These are phyloP conservation scores for Candida nemodendra DNA, from an alignment of 805 yeast species.

Conservation along the genomic window DNA sequence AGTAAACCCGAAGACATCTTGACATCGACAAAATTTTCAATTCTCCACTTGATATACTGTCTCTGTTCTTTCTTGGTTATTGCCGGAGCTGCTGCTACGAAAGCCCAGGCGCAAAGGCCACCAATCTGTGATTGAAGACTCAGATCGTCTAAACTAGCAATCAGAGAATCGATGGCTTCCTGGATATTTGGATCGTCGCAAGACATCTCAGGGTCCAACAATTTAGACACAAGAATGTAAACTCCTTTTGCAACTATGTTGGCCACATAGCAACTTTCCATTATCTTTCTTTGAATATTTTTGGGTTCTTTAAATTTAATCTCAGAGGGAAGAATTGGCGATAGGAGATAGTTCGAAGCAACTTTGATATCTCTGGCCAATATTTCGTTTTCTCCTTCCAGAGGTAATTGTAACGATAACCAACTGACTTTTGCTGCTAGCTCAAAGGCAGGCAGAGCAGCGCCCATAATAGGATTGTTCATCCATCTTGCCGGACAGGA, in stretches of 20 bases:
- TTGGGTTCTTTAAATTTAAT: constrained; percentile 4
- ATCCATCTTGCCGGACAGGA: constrained; percentile 31
- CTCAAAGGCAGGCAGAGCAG: constrained; percentile 36
- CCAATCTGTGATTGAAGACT: constrained; percentile 1
- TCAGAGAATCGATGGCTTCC: neutral
- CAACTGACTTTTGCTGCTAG: constrained; percentile 34
- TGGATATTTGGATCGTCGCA: constrained; percentile 4
- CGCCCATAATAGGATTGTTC: constrained; percentile 39
- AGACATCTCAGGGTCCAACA: constrained; percentile 3
- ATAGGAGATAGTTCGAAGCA: constrained; percentile 1
- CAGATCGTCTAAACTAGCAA: constrained; percentile 1
- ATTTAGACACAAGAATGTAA: constrained; percentile 2
- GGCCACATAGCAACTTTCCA: constrained; percentile 8
- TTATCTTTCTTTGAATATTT: constrained; percentile 5
- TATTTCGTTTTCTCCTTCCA: neutral
- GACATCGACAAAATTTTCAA: constrained; percentile 2
- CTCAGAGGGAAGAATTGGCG: constrained; percentile 5
- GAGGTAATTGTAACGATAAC: constrained; percentile 23
- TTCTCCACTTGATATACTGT: constrained; percentile 4
- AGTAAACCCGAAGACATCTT: constrained; percentile 4
- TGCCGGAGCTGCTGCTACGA: constrained; percentile 8
- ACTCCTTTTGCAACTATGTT: constrained; percentile 4
- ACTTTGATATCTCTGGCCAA: neutral
- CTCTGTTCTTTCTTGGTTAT: constrained; percentile 2
- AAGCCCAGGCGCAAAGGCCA: constrained; percentile 7